phyloP scores from a whole-genome alignment of 805 yeast species.

The Candida easanensis region DNA sequence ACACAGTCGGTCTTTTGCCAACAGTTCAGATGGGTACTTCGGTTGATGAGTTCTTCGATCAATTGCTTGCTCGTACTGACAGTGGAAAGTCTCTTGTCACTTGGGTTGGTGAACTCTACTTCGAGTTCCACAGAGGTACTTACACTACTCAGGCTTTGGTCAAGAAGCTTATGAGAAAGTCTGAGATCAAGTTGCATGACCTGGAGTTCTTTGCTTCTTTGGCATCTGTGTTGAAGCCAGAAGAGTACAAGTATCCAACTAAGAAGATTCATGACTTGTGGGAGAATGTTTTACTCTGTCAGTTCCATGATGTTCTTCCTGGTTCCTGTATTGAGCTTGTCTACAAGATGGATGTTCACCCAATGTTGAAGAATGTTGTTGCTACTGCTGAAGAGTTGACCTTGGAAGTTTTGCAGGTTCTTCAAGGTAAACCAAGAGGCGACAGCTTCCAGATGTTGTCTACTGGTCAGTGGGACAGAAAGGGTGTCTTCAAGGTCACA shows the following conservation, averaged over 20 bases:
- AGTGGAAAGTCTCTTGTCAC: slow-evolving; percentile 69
- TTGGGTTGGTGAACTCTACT: slow-evolving; percentile 92
- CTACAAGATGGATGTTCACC: slow-evolving; percentile 82
- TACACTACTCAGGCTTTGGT: slow-evolving; percentile 91
- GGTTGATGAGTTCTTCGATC: slow-evolving; percentile 77
- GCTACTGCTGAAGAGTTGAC: slow-evolving; percentile 48
- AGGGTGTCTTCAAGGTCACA: slow-evolving; percentile 38
- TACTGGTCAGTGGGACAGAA: slow-evolving; percentile 64
- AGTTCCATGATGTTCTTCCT: slow-evolving; percentile 97
- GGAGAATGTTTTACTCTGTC: slow-evolving; percentile 88
- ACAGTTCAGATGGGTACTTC: slow-evolving; percentile 68
- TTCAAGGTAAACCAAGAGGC: slow-evolving; percentile 22
- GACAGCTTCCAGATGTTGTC: slow-evolving; percentile 34
- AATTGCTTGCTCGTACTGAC: slow-evolving; percentile 57
- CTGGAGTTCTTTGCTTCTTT: slow-evolving; percentile 79
- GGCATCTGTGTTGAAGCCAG: slow-evolving; percentile 50
- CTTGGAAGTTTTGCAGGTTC: slow-evolving; percentile 35
- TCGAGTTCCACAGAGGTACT: slow-evolving; percentile 96
- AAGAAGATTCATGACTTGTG: slow-evolving; percentile 67
- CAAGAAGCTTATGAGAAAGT: slow-evolving; percentile 72
- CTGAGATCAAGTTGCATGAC: slow-evolving; percentile 79
- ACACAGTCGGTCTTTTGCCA: slow-evolving; percentile 79
- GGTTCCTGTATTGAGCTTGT: slow-evolving; percentile 96
- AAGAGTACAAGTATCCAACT: slow-evolving; percentile 66
- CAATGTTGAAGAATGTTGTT: slow-evolving; percentile 63